Conservation (phyloP, 2,329 filamentous ascomycete species). For the Pestalotiopsis fici region DNA sequence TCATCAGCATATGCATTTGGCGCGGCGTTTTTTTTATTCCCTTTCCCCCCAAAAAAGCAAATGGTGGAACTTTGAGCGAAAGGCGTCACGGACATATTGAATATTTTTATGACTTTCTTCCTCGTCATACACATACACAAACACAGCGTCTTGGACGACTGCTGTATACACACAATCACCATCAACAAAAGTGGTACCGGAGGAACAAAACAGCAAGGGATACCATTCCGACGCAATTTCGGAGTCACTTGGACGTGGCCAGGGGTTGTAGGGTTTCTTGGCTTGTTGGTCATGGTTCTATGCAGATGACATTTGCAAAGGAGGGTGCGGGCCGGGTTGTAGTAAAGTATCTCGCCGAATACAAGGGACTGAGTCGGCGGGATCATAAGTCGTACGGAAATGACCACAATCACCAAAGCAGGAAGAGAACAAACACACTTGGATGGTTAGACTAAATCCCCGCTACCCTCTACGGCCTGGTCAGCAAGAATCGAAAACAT, state of each 20-base stretch:
- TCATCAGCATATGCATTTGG: conserved; percentile 9
- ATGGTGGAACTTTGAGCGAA: not conserved
- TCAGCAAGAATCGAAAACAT: not conserved
- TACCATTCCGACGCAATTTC: not conserved
- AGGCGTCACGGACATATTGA: not conserved
- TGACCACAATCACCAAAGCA: not conserved
- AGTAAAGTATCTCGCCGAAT: not conserved
- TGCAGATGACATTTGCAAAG: not conserved
- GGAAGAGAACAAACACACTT: not conserved
- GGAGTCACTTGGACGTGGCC: not conserved
- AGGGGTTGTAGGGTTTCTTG: not conserved
- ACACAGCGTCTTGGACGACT: not conserved
- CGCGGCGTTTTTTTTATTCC: not conserved
- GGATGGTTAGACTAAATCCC: not conserved
- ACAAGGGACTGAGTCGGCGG: not conserved
- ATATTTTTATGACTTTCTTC: not conserved
- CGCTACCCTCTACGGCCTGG: not conserved
- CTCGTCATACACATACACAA: not conserved
- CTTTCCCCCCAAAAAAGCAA: not conserved
- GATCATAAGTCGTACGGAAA: not conserved
- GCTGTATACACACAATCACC: not conserved
- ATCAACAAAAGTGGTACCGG: not conserved
- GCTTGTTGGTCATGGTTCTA: not conserved
- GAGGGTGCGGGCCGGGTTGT: not conserved
- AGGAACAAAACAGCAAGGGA: not conserved